These are phyloP conservation scores for Vaccinium macrocarpon DNA, from an alignment of 148 eudicot genomes.

Conservation along the genomic window DNA sequence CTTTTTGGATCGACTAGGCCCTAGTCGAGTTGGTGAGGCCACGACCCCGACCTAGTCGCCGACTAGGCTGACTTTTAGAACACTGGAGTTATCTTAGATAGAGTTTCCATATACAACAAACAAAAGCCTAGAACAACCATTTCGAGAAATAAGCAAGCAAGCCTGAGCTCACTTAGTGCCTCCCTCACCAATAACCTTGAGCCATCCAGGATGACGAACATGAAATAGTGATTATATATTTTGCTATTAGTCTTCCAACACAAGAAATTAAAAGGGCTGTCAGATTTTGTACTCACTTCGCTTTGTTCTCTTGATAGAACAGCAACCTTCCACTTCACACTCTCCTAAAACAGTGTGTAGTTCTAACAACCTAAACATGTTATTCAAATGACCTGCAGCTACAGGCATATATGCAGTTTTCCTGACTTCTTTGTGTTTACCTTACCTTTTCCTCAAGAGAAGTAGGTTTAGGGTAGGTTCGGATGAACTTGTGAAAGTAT, in stretches of 20 bases:
- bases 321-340: too few relatives aligned
- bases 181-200: slow-evolving; percentile 8
- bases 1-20: too few relatives aligned
- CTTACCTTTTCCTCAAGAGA: not conserved
- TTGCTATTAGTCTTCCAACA: slow-evolving; percentile 5
- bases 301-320: not conserved
- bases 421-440: not conserved
- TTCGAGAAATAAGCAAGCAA: not conserved
- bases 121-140: not conserved
- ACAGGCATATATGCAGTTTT: not conserved
- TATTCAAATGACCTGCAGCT: not conserved
- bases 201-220: slow-evolving; percentile 4
- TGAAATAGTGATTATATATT: not conserved
- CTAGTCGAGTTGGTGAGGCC: too few relatives aligned
- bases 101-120: not conserved
- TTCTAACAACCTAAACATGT: not conserved
- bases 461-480: not conserved
- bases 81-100: not conserved
- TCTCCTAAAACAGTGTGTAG: not conserved
- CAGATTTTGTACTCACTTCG: not conserved
- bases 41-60: too few relatives aligned
- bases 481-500: not conserved
- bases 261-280: too few relatives aligned
- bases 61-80: too few relatives aligned
- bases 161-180: slow-evolving; percentile 1